Evolutionary conservation across 2,329 filamentous ascomycete genomes (phyloP).

Genomic region (Diplocarpon rosae): DNA sequence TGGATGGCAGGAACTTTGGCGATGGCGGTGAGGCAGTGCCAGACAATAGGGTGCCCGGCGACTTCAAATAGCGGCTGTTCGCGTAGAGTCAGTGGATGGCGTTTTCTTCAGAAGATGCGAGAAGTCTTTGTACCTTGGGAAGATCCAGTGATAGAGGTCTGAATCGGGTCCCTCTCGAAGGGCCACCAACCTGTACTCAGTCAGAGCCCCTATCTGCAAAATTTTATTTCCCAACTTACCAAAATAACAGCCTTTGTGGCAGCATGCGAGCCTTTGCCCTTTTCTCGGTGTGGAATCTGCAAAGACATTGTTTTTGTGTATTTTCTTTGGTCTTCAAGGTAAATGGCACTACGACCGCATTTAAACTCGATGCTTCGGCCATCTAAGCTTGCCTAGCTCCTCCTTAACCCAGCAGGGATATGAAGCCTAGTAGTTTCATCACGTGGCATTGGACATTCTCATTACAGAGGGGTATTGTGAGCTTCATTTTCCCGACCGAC

Average conservation of each 20-base stretch:
- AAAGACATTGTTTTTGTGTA: constrained; percentile 32
- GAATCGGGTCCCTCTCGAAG: constrained; percentile 91
- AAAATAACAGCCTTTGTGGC: constrained; percentile 91
- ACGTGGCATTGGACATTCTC: constrained; percentile 4
- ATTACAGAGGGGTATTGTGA: neutral
- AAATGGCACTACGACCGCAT: neutral
- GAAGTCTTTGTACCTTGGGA: constrained; percentile 57
- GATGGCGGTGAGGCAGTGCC: constrained; percentile 89
- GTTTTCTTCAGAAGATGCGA: constrained; percentile 7
- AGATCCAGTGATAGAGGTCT: constrained; percentile 89
- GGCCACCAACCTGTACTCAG: constrained; percentile 68
- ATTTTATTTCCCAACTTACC: constrained; percentile 40
- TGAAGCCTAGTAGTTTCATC: constrained; percentile 1
- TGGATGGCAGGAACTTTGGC: constrained; percentile 84
- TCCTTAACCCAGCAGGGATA: constrained; percentile 2
- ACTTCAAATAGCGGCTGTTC: constrained; percentile 89
- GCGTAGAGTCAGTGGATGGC: constrained; percentile 6
- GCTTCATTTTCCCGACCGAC: neutral
- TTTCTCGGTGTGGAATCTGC: constrained; percentile 33
- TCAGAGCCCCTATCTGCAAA: constrained; percentile 12
- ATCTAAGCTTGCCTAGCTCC: constrained; percentile 3
- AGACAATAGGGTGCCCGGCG: constrained; percentile 95
- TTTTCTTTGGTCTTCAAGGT: neutral
- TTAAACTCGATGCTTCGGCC: constrained; percentile 7
- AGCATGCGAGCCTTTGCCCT: constrained; percentile 38